phyloP scores from a whole-genome alignment of 805 yeast genomes.

The Nakazawaea peltata region DNA sequence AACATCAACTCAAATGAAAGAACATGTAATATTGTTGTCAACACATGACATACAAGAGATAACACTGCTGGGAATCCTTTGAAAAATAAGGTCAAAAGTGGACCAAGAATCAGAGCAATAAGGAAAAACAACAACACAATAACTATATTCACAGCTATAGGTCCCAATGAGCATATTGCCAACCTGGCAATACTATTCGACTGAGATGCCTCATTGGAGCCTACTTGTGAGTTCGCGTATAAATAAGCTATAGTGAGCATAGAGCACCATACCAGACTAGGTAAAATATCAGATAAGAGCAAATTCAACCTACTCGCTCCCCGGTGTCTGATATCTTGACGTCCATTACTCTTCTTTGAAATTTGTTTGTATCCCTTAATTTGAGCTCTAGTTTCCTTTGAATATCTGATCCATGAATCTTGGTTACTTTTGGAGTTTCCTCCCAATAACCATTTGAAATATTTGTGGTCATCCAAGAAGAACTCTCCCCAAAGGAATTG shows the following conservation, averaged over 20 bases:
- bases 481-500: slow-evolving; percentile 65
- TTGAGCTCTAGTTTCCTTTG: slow-evolving; percentile 42
- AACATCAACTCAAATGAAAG: slow-evolving; percentile 55
- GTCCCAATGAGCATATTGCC: slow-evolving; percentile 34
- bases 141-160: slow-evolving; percentile 35
- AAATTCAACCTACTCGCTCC: slow-evolving; percentile 41
- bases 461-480: slow-evolving; percentile 58
- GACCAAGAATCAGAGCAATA: slow-evolving; percentile 41
- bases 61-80: slow-evolving; percentile 39
- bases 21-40: slow-evolving; percentile 45
- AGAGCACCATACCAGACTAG: slow-evolving; percentile 26
- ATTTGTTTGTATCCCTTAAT: slow-evolving; percentile 53
- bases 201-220: slow-evolving; percentile 21
- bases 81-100: slow-evolving; percentile 35
- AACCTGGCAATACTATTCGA: slow-evolving; percentile 36
- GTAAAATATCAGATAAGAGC: slow-evolving; percentile 30
- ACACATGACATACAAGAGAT: slow-evolving; percentile 48
- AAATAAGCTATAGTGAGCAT: slow-evolving; percentile 38
- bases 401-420: slow-evolving; percentile 39
- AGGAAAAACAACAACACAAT: slow-evolving; percentile 32
- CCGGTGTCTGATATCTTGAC: slow-evolving; percentile 32
- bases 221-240: slow-evolving; percentile 48
- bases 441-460: slow-evolving; percentile 40
- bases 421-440: slow-evolving; percentile 36
- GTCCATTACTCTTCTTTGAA: slow-evolving; percentile 28